These are phyloP conservation scores for Cadophora malorum DNA, from an alignment of 2,329 filamentous ascomycete genomes.

Conservation along the genomic window DNA sequence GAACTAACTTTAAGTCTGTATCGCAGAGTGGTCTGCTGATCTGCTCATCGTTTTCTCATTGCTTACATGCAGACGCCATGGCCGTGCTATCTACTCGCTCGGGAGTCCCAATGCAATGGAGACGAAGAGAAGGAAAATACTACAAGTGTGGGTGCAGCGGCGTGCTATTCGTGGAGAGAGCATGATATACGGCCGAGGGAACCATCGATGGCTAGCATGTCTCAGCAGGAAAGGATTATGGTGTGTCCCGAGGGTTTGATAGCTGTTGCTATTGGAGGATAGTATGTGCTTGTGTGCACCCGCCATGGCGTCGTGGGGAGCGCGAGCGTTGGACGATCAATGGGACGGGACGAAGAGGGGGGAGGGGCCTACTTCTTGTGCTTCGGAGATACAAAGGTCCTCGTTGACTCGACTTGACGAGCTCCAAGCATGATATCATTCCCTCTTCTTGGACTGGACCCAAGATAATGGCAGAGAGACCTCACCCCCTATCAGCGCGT, in stretches of 20 bases:
- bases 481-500: background rate
- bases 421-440: background rate
- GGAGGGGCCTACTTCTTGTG: background rate
- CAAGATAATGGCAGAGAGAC: background rate
- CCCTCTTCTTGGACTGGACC: background rate
- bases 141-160: background rate
- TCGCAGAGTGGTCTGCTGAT: conserved; percentile 5
- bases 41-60: background rate
- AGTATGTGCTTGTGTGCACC: background rate
- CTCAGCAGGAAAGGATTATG: background rate
- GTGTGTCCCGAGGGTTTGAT: background rate
- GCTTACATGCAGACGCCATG: background rate
- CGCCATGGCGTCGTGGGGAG: background rate
- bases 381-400: conserved; percentile 1
- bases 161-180: background rate
- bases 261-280: background rate
- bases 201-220: background rate
- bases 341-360: background rate
- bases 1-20: background rate
- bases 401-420: background rate
- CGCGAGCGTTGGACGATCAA: background rate
- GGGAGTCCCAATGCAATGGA: conserved; percentile 11
- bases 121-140: conserved; percentile 12
- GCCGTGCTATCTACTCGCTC: background rate
- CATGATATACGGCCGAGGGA: background rate